Conservation (phyloP, 2,329 filamentous ascomycete genomes). For the Fusarium sp. region DNA sequence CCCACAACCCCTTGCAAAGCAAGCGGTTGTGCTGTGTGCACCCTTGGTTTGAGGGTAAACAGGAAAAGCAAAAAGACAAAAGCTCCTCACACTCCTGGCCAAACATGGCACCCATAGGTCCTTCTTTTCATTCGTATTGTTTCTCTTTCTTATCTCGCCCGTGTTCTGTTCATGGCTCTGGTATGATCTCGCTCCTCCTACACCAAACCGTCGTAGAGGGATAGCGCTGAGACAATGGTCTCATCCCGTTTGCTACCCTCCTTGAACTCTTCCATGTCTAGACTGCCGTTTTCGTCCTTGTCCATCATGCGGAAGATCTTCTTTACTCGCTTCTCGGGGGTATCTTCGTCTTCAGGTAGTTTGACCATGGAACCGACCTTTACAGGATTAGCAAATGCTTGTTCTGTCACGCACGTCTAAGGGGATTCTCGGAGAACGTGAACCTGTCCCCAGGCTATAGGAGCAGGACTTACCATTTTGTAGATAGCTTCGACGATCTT, state of each 20-base stretch:
- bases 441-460: not conserved
- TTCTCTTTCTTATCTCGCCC: slow-evolving; percentile 16
- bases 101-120: slow-evolving; percentile 31
- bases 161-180: slow-evolving; percentile 9
- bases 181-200: slow-evolving; percentile 54
- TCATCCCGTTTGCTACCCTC: slow-evolving; percentile 99
- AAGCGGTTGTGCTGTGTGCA: slow-evolving; percentile 30
- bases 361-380: slow-evolving; percentile 99
- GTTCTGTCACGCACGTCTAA: not conserved
- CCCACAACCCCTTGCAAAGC: slow-evolving; percentile 34
- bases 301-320: slow-evolving; percentile 99
- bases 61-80: slow-evolving; percentile 46
- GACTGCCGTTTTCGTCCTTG: slow-evolving; percentile 97
- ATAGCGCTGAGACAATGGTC: slow-evolving; percentile 97
- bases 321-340: slow-evolving; percentile 94
- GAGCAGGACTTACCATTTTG: slow-evolving; percentile 82
- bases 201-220: slow-evolving; percentile 95
- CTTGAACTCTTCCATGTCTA: slow-evolving; percentile 99
- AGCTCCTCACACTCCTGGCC: slow-evolving; percentile 47
- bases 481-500: slow-evolving; percentile 99
- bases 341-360: slow-evolving; percentile 97
- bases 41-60: slow-evolving; percentile 32
- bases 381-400: slow-evolving; percentile 18
- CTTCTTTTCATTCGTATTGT: slow-evolving; percentile 42
- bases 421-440: not conserved